Percentiles rank a stretch among this genome's conserved stretches.
Conservation (phyloP, 441 rosid genomes). For the Macaranga tanarius region DNA sequence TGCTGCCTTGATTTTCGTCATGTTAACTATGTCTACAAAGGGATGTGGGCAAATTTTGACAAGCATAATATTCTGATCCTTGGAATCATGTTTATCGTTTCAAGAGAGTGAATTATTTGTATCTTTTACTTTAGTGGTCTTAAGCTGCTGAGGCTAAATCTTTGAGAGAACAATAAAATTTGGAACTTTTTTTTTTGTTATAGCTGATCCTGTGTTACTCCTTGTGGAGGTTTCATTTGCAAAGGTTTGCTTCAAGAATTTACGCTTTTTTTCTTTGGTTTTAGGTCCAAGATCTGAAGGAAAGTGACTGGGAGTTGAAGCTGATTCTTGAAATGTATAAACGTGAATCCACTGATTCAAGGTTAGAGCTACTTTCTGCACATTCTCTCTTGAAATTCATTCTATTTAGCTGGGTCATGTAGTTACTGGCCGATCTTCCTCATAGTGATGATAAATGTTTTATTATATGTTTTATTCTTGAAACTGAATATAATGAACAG, state of each 20-base stretch:
- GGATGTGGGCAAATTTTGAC: neutral
- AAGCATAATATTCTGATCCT: no score
- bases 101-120: neutral
- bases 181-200: neutral
- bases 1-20: neutral
- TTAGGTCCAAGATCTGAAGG: conserved; percentile 76
- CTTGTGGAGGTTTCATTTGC: conserved; percentile 5
- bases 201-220: neutral
- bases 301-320: conserved; percentile 70
- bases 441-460: neutral
- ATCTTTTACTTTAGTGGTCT: neutral
- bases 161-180: neutral
- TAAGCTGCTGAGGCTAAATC: neutral
- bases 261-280: conserved; percentile 10
- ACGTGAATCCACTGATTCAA: conserved; percentile 71
- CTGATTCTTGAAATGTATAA: conserved; percentile 82
- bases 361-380: conserved; percentile 40
- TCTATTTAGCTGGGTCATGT: neutral
- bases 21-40: neutral
- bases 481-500: conserved; percentile 5
- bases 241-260: conserved; percentile 4
- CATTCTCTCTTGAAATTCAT: no score
- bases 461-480: neutral
- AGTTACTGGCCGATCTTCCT: neutral
- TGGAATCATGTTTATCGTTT: neutral